Evolutionary conservation across 2,329 filamentous ascomycete species (phyloP).

Genomic region (Calonectria montana): DNA sequence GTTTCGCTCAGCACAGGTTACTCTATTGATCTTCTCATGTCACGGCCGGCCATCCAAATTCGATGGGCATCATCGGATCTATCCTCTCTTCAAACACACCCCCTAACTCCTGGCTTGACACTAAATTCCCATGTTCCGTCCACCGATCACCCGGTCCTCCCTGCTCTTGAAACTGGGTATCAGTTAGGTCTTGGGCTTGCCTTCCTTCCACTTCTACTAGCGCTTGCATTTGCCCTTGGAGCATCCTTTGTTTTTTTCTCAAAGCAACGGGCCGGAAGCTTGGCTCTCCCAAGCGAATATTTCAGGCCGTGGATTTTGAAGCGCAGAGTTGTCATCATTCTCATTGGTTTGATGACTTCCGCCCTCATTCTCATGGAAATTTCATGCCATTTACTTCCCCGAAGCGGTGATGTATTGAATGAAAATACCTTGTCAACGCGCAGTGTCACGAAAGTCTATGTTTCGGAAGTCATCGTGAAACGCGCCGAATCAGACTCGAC

Average conservation of each 20-base stretch:
- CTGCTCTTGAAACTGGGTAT: background rate
- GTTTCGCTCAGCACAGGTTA: background rate
- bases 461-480: slow-evolving; percentile 1
- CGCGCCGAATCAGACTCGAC: background rate
- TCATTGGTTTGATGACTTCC: background rate
- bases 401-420: background rate
- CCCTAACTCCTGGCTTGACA: background rate
- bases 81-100: background rate
- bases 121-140: background rate
- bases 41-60: background rate
- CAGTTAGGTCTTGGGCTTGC: background rate
- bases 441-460: background rate
- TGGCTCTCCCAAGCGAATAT: background rate
- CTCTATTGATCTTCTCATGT: slow-evolving; percentile 2
- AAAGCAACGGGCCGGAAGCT: background rate
- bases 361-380: slow-evolving; percentile 5
- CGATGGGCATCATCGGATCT: slow-evolving; percentile 1
- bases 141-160: background rate
- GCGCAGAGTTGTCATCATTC: background rate
- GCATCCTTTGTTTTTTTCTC: background rate
- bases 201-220: background rate
- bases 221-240: background rate
- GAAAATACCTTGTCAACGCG: background rate
- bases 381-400: background rate
- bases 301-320: slow-evolving; percentile 3